Evolutionary conservation across 202 grass and related monocot genomes (phyloP).

Genomic region (Carex arenaria): DNA sequence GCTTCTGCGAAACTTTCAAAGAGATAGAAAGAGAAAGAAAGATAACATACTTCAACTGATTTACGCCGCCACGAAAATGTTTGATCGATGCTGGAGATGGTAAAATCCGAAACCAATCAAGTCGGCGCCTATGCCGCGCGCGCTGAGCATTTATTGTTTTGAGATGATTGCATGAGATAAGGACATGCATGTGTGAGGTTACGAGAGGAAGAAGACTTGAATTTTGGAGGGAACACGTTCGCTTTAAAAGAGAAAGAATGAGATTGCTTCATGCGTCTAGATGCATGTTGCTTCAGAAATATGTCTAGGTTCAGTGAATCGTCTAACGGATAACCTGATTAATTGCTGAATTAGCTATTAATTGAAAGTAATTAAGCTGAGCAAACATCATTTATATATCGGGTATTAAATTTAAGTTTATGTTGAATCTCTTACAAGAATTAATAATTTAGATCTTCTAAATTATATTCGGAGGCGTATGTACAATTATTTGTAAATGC

Average conservation of each 20-base stretch:
- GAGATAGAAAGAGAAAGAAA: not conserved
- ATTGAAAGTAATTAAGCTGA: too few relatives aligned
- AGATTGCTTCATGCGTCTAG: constrained; percentile 10
- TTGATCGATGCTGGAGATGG: not conserved
- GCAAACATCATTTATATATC: too few relatives aligned
- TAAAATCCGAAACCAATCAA: not conserved
- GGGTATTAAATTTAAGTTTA: too few relatives aligned
- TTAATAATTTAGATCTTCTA: too few relatives aligned
- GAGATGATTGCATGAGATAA: not conserved
- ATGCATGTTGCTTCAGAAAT: not conserved
- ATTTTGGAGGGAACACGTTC: not conserved
- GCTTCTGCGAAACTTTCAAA: too few relatives aligned
- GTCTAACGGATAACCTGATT: not conserved
- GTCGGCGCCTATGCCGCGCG: not conserved
- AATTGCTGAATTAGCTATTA: not conserved
- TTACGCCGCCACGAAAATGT: not conserved
- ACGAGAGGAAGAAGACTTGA: not conserved
- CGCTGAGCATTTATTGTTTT: not conserved
- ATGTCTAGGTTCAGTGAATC: constrained; percentile 26
- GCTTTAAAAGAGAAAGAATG: not conserved
- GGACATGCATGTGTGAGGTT: not conserved
- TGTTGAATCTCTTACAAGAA: too few relatives aligned
- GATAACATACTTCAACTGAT: constrained; percentile 2
- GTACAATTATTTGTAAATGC: too few relatives aligned
- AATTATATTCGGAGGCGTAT: too few relatives aligned